Base-by-base conservation (phyloP, 2,329 filamentous ascomycete species). In the Pyricularia grisea region DNA sequence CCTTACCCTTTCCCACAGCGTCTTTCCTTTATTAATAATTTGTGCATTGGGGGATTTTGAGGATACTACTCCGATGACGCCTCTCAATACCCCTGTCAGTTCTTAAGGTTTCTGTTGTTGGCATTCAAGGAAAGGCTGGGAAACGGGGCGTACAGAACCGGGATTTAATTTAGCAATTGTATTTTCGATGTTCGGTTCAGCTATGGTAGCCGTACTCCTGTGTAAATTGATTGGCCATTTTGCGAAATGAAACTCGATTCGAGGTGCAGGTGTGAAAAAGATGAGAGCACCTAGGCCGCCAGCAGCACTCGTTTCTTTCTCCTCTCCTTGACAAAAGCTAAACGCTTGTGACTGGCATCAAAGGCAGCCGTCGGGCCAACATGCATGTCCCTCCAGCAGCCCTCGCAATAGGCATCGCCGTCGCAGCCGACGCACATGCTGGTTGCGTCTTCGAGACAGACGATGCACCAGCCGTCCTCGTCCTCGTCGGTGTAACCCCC, bases 301-400 rank as follows among this genome's bases (percentile, higher is more conserved):
- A 31, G 10, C 14, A 63, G 27, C 25, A 31, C 27, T 17, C 60
- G 60, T 12, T 31, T 63, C 25, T 31, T 63, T 28, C 20, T 63
- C 60, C 60, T 63, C 27, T 63, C 25, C 60, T 63, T 63, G 25
- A 63, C 27, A 28, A 63, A 63, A 20, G 27, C 27, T 27, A 30
- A 6, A 14, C 65, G 55, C 63, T 61, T 67, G 42, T 67, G 66
- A 70, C 85, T 82, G 77, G 93, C 91, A 70, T 94, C 92, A 66
- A 86, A 89, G 0, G 87, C 88, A 0, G 90, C 92, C 64, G 83
- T 82, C 0, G 88, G 87, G 0, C 91, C 89, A 42, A 87, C 80
- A 74, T 96, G 93, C 77, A 93, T 92, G 75, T 94, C 92, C 70
- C 84, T 85, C 92, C 92, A 97, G 80, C 93, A 96, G 20, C 85